Conservation (phyloP, 768 basidiomycete genomes). For the Cystoderma amianthinum region DNA sequence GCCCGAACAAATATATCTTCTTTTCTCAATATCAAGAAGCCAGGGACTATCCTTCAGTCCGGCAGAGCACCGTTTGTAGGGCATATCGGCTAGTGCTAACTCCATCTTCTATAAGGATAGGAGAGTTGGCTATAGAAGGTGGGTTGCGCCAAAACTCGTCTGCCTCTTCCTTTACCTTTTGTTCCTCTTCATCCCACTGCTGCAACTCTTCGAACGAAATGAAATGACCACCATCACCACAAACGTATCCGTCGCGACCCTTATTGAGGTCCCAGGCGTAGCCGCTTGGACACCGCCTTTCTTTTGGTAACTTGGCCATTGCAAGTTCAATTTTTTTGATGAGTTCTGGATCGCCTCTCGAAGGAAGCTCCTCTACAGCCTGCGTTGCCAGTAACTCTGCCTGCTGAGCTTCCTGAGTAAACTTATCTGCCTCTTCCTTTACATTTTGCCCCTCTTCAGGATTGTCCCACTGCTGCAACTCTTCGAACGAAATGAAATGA, state of each 20-base stretch:
- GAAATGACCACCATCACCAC: not conserved
- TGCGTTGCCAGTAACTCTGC: not conserved
- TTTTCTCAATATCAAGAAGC: no score
- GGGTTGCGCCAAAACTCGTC: no score
- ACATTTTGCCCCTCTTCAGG: not conserved
- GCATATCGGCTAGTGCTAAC: no score
- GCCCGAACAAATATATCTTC: no score
- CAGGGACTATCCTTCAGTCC: no score
- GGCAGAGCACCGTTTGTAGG: no score
- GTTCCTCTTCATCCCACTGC: no score
- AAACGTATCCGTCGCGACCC: not conserved
- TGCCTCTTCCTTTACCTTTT: no score
- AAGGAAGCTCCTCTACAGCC: not conserved
- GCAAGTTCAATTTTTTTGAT: not conserved
- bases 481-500: not conserved
- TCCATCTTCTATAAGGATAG: no score
- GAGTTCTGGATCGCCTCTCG: not conserved
- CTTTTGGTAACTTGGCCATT: not conserved
- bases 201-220: not conserved
- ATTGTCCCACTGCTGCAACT: no score
- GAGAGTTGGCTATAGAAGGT: no score
- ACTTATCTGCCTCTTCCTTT: not conserved
- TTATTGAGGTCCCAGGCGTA: not conserved
- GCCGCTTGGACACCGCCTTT: not conserved
- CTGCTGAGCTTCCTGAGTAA: not conserved